phyloP scores from a whole-genome alignment of 257 asterid genomes.

The Solanum appendiculatum region DNA sequence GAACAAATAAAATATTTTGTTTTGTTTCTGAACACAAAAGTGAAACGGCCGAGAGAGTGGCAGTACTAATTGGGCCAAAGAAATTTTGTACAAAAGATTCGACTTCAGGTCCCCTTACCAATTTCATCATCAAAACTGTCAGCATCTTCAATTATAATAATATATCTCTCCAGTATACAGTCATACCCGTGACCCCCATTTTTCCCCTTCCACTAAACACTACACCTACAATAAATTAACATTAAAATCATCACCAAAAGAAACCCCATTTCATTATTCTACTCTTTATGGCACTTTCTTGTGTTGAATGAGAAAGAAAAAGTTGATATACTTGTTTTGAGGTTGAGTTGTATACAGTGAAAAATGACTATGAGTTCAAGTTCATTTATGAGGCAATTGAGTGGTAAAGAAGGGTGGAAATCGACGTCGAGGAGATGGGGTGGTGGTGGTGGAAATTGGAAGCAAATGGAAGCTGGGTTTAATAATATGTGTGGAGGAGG shows the following conservation, averaged over 20 bases:
- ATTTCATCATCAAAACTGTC: slow-evolving; percentile 36
- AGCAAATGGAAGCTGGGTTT: slow-evolving; percentile 34
- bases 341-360: background rate
- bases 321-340: background rate
- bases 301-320: background rate
- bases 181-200: slow-evolving; percentile 46
- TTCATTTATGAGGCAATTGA: slow-evolving; percentile 68
- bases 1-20: background rate
- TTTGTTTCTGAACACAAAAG: background rate
- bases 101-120: slow-evolving; percentile 15
- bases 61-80: background rate
- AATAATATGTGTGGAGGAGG: slow-evolving; percentile 4
- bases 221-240: background rate
- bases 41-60: background rate
- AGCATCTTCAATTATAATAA: slow-evolving; percentile 6
- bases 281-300: background rate
- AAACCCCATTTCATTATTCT: background rate
- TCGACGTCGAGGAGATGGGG: slow-evolving; percentile 66
- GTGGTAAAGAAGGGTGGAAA: slow-evolving; percentile 60
- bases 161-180: slow-evolving; percentile 1
- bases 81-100: slow-evolving; percentile 17
- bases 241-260: background rate
- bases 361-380: slow-evolving; percentile 41
- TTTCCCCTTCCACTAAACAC: background rate
- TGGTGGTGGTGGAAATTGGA: slow-evolving; percentile 13